phyloP scores from a whole-genome alignment of 208 protist genomes.

The Herpetomonas samuelpessoai region DNA sequence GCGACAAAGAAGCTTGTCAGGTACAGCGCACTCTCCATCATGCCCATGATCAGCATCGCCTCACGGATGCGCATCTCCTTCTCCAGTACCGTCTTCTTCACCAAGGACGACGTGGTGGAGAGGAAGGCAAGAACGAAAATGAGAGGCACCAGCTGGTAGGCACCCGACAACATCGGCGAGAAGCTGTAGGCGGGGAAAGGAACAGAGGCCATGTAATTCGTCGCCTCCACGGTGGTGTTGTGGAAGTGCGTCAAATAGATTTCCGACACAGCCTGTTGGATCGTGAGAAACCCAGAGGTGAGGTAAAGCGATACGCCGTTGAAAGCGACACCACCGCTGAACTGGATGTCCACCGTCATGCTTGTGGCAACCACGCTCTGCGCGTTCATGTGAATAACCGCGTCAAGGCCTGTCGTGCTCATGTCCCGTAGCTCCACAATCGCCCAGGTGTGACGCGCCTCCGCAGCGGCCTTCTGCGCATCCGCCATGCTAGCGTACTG shows the following conservation, averaged over 20 bases:
- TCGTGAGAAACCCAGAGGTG: slow-evolving; percentile 24
- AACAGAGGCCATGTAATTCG: slow-evolving; percentile 26
- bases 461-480: background rate
- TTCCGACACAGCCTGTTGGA: slow-evolving; percentile 31
- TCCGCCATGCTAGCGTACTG: slow-evolving; percentile 3
- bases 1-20: slow-evolving; percentile 26
- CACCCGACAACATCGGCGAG: slow-evolving; percentile 10
- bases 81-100: slow-evolving; percentile 56
- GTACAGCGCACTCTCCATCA: slow-evolving; percentile 44
- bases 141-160: slow-evolving; percentile 3
- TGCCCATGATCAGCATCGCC: slow-evolving; percentile 79
- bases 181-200: slow-evolving; percentile 26
- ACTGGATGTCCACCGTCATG: slow-evolving; percentile 14
- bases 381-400: slow-evolving; percentile 35
- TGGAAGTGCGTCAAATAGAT: slow-evolving; percentile 35
- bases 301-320: slow-evolving; percentile 20
- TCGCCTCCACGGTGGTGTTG: background rate
- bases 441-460: slow-evolving; percentile 15
- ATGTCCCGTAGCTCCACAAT: slow-evolving; percentile 25
- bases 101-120: slow-evolving; percentile 53
- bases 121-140: slow-evolving; percentile 57
- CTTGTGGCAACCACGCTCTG: slow-evolving; percentile 18
- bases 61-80: slow-evolving; percentile 75
- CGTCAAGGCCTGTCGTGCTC: slow-evolving; percentile 11
- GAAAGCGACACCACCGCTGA: slow-evolving; percentile 12